phyloP scores from a whole-genome alignment of 768 basidiomycete species.

The Chlorophyllum brunneum region DNA sequence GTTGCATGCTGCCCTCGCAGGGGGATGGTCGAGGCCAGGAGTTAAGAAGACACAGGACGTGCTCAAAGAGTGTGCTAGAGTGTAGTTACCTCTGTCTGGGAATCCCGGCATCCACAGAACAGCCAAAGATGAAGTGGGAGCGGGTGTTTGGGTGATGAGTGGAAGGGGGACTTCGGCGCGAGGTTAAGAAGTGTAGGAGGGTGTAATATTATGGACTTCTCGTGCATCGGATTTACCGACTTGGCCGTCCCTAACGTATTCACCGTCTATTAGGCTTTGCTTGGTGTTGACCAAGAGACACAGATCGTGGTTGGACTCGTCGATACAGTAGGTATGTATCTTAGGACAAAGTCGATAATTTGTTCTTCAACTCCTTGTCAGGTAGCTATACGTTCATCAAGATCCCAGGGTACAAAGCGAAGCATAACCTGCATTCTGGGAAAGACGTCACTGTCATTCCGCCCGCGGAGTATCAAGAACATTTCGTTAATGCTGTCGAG shows the following conservation, averaged over 20 bases:
- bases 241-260: not conserved
- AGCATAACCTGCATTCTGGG: conserved; percentile 65
- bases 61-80: too few species aligned
- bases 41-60: too few species aligned
- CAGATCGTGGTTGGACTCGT: conserved; percentile 77
- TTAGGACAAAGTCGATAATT: not conserved
- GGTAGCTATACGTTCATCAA: conserved; percentile 85
- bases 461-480: conserved; percentile 73
- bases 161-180: too few species aligned
- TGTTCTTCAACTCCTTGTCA: conserved; percentile 18
- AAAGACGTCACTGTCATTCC: conserved; percentile 79
- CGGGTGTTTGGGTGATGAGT: too few species aligned
- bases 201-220: conserved; percentile 95
- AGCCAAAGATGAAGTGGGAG: too few species aligned
- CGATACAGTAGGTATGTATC: conserved; percentile 70
- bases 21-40: too few species aligned
- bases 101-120: too few species aligned
- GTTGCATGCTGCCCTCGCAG: too few species aligned
- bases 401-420: conserved; percentile 82
- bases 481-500: conserved; percentile 69
- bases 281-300: conserved; percentile 69
- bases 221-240: conserved; percentile 39
- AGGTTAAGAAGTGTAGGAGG: too few species aligned
- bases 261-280: conserved; percentile 45
- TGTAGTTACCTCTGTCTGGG: too few species aligned